These are phyloP conservation scores for Magnusiomyces fungicola DNA, from an alignment of 1,139 yeast species.

Conservation along the genomic window DNA sequence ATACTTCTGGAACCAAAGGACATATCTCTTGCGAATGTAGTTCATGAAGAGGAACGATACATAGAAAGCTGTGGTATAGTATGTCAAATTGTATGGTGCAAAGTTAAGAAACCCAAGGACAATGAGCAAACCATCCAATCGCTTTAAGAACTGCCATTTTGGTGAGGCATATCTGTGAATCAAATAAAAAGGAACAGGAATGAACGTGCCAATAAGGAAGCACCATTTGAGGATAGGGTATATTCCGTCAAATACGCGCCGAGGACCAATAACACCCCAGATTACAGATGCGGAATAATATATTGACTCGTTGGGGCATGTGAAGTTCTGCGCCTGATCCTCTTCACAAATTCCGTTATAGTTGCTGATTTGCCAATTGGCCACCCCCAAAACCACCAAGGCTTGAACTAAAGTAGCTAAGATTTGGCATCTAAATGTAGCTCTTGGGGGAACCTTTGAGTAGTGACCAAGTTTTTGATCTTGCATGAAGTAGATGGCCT, in stretches of 20 bases:
- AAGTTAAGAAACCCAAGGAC: conserved; percentile 37
- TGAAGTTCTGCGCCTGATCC: conserved; percentile 24
- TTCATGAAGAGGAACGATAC: conserved; percentile 47
- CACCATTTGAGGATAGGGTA: conserved; percentile 44
- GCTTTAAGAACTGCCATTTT: conserved; percentile 40
- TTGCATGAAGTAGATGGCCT: conserved; percentile 49
- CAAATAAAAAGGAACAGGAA: conserved; percentile 40
- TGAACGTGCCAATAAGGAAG: conserved; percentile 45
- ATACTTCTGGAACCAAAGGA: conserved; percentile 41
- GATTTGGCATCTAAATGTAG: conserved; percentile 51
- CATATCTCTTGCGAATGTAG: conserved; percentile 42
- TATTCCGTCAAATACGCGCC: conserved; percentile 43
- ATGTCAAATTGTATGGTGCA: conserved; percentile 42
- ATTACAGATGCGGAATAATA: conserved; percentile 48
- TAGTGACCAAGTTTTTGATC: conserved; percentile 56
- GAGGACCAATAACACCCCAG: conserved; percentile 66
- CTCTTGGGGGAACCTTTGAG: conserved; percentile 50
- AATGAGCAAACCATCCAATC: conserved; percentile 47
- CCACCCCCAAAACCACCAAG: conserved; percentile 43
- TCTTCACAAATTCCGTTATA: conserved; percentile 28
- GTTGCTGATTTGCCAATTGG: conserved; percentile 43
- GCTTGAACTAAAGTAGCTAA: conserved; percentile 34
- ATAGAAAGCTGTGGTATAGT: conserved; percentile 44
- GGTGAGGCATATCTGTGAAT: conserved; percentile 42
- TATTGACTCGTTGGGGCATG: conserved; percentile 37